Conservation (phyloP, 306 rosid genomes). For the Calophaca sinica region DNA sequence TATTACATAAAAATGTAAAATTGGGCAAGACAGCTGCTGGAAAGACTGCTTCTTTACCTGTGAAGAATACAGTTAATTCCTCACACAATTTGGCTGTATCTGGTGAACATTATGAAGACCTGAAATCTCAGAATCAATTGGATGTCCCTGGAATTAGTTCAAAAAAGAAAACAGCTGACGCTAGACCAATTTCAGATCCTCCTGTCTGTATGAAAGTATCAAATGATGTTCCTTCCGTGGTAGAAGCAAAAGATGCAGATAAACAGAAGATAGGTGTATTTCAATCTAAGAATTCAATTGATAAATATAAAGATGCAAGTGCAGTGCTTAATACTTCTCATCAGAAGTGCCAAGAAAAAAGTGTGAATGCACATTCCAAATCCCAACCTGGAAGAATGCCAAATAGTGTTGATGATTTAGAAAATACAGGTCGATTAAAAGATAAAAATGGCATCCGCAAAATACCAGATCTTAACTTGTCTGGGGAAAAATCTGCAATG, state of each 20-base stretch:
- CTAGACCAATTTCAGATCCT: constrained; percentile 59
- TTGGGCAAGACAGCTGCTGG: constrained; percentile 65
- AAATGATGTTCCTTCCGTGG: constrained; percentile 57
- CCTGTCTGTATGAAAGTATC: constrained; percentile 59
- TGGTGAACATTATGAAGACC: constrained; percentile 57
- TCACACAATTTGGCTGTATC: constrained; percentile 54
- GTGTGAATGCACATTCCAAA: constrained; percentile 61
- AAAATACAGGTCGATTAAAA: constrained; percentile 55
- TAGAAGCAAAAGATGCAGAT: constrained; percentile 67
- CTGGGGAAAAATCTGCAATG: constrained; percentile 59
- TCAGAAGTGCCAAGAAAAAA: constrained; percentile 67
- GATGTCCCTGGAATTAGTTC: constrained; percentile 57
- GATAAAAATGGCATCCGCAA: constrained; percentile 68
- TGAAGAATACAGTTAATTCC: constrained; percentile 58
- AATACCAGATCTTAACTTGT: constrained; percentile 68
- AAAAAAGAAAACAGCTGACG: constrained; percentile 69
- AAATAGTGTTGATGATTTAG: constrained; percentile 57
- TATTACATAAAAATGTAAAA: constrained; percentile 67
- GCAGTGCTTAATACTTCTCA: constrained; percentile 59
- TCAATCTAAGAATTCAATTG: constrained; percentile 63
- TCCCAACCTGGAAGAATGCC: constrained; percentile 64
- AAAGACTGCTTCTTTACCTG: constrained; percentile 58
- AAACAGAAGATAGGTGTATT: constrained; percentile 60
- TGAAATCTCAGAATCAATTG: constrained; percentile 62
- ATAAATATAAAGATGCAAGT: constrained; percentile 68